Evolutionary conservation across 768 basidiomycete genomes (phyloP).

Genomic region (Boletus pseudo-olivaceus): DNA sequence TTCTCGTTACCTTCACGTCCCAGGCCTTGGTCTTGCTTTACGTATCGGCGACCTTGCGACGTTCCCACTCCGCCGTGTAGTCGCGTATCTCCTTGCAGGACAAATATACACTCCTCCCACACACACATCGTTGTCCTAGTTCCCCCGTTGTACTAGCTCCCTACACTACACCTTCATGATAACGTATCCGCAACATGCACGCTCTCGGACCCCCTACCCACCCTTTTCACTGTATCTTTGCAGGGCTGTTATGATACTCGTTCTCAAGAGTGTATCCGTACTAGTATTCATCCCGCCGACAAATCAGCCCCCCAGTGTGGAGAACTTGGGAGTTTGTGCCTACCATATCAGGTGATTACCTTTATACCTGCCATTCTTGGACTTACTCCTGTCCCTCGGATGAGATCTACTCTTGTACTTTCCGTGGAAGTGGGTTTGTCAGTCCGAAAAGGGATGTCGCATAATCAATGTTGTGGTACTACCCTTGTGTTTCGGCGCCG

Average conservation of each 20-base stretch:
- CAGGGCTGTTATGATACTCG: constrained; percentile 4
- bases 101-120: constrained; percentile 22
- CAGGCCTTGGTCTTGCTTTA: constrained; percentile 27
- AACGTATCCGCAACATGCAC: constrained; percentile 6
- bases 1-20: constrained; percentile 20
- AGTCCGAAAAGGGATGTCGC: constrained; percentile 1
- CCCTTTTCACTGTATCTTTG: constrained; percentile 6
- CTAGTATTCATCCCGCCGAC: constrained; percentile 4
- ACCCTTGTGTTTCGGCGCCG: constrained; percentile 19
- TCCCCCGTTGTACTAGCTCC: background rate
- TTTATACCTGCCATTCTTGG: constrained; percentile 26
- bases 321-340: constrained; percentile 10
- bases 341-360: constrained; percentile 29
- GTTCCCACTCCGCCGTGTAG: constrained; percentile 25
- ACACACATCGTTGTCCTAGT: constrained; percentile 13
- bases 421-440: constrained; percentile 23
- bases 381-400: constrained; percentile 15
- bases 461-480: background rate
- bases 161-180: background rate
- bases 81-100: constrained; percentile 24
- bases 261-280: constrained; percentile 18
- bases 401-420: constrained; percentile 25
- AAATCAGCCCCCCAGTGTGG: background rate
- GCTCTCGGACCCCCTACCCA: constrained; percentile 2
- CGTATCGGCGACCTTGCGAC: constrained; percentile 31